phyloP scores from a whole-genome alignment of 169 alveolate species.

The Plasmodium coatneyi region DNA sequence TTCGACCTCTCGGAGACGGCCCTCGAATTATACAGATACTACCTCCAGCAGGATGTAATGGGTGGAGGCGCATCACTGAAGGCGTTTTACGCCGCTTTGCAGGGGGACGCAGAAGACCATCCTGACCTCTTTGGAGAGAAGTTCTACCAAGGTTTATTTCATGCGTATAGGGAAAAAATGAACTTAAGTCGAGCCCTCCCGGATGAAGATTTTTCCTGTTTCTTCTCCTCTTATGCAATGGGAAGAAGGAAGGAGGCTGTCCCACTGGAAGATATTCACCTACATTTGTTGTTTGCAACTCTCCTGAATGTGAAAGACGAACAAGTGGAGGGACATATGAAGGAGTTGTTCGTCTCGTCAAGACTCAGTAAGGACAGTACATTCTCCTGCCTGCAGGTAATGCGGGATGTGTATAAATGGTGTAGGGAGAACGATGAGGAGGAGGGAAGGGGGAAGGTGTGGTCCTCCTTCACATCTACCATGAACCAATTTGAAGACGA shows the following conservation, averaged over 20 bases:
- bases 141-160: constrained; percentile 25
- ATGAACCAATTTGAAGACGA: not conserved
- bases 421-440: not conserved
- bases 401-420: not conserved
- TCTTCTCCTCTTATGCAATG: constrained; percentile 1
- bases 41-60: not conserved
- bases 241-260: not conserved
- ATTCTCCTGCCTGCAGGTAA: not conserved
- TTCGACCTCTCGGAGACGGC: not conserved
- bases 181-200: not conserved
- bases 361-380: not conserved
- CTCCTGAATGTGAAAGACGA: not conserved
- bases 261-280: not conserved
- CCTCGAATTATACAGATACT: not conserved
- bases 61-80: not conserved
- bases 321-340: not conserved
- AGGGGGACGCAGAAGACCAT: not conserved
- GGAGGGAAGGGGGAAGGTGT: not conserved
- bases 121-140: constrained; percentile 7
- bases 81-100: constrained; percentile 20
- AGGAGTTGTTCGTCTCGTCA: not conserved
- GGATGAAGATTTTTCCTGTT: constrained; percentile 3
- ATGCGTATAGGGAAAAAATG: constrained; percentile 19
- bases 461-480: not conserved
- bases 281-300: not conserved